phyloP scores from a whole-genome alignment of 2,329 filamentous ascomycete species.

The Curvularia verruculosa region DNA sequence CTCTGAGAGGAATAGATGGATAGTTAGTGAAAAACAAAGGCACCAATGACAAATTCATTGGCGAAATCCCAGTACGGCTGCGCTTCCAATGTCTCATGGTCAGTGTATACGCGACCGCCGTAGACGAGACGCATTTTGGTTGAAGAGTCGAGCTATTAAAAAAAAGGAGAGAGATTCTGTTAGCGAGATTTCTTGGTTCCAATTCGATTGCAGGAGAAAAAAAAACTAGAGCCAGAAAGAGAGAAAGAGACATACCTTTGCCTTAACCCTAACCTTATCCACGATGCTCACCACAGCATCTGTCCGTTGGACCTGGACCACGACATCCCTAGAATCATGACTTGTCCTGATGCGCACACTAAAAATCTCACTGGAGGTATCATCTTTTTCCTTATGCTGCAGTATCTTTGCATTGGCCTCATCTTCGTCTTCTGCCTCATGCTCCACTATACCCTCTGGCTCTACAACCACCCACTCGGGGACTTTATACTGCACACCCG shows the following conservation, averaged over 20 bases:
- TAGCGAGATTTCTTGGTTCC: too few relatives aligned
- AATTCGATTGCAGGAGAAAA: slow-evolving; percentile 4
- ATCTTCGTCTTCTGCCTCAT: too few relatives aligned
- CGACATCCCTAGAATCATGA: slow-evolving; percentile 47
- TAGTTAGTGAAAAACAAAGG: slow-evolving; percentile 17
- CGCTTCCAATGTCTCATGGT: slow-evolving; percentile 66
- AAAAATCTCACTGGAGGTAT: slow-evolving; percentile 30
- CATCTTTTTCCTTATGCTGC: slow-evolving; percentile 27
- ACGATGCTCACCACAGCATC: slow-evolving; percentile 69
- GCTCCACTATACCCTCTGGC: slow-evolving; percentile 47
- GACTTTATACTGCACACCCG: slow-evolving; percentile 52
- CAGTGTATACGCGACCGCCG: slow-evolving; percentile 78
- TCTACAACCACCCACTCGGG: slow-evolving; percentile 55
- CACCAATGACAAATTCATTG: slow-evolving; percentile 20
- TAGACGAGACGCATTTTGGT: slow-evolving; percentile 76
- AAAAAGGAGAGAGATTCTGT: too few relatives aligned
- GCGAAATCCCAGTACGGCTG: slow-evolving; percentile 74
- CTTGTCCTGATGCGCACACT: slow-evolving; percentile 48
- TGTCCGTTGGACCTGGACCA: slow-evolving; percentile 43
- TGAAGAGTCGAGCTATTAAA: slow-evolving; percentile 60
- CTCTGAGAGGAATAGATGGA: not conserved
- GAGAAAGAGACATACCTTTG: slow-evolving; percentile 69
- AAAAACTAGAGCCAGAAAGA: slow-evolving; percentile 1
- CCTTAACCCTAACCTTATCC: slow-evolving; percentile 67
- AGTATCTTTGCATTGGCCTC: slow-evolving; percentile 25